Conservation (phyloP, 805 yeast genomes). For the Yamadazyma takamatsuzukensis region DNA sequence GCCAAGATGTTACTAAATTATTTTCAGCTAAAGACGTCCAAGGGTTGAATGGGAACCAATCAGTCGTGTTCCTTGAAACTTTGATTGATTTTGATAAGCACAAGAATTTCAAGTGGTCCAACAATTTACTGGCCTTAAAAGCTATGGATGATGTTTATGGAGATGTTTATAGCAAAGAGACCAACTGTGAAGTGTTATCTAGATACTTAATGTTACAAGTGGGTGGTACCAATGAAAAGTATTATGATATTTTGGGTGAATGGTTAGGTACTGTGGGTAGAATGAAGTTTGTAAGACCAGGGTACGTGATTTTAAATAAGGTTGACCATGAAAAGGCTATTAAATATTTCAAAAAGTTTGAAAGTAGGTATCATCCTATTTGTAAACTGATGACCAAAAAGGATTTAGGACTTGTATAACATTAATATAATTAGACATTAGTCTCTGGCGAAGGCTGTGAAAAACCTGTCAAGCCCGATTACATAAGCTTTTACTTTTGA, state of each 20-base stretch:
- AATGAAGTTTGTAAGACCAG: slow-evolving; percentile 92
- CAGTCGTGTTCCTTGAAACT: slow-evolving; percentile 73
- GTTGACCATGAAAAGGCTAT: slow-evolving; percentile 68
- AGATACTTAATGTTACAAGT: slow-evolving; percentile 73
- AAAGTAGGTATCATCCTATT: slow-evolving; percentile 74
- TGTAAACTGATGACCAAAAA: slow-evolving; percentile 79
- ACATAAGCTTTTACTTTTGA: too few relatives aligned
- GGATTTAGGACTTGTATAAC: slow-evolving; percentile 52
- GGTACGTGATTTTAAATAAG: slow-evolving; percentile 59
- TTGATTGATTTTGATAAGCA: slow-evolving; percentile 48
- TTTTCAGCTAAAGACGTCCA: slow-evolving; percentile 52
- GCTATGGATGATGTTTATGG: slow-evolving; percentile 34
- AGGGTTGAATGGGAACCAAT: slow-evolving; percentile 68
- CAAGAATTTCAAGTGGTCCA: slow-evolving; percentile 34
- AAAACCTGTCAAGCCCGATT: too few relatives aligned
- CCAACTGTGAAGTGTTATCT: slow-evolving; percentile 78
- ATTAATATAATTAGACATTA: too few relatives aligned
- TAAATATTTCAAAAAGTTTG: slow-evolving; percentile 56
- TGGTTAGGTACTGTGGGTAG: slow-evolving; percentile 93
- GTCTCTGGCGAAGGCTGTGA: too few relatives aligned
- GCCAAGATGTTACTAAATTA: slow-evolving; percentile 13
- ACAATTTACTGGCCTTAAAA: slow-evolving; percentile 27
- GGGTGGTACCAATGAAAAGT: slow-evolving; percentile 43
- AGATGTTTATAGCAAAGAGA: slow-evolving; percentile 42
- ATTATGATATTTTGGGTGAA: slow-evolving; percentile 56